These are phyloP conservation scores for Fusarium stilboides DNA, from an alignment of 2,329 filamentous ascomycete species.

Conservation along the genomic window DNA sequence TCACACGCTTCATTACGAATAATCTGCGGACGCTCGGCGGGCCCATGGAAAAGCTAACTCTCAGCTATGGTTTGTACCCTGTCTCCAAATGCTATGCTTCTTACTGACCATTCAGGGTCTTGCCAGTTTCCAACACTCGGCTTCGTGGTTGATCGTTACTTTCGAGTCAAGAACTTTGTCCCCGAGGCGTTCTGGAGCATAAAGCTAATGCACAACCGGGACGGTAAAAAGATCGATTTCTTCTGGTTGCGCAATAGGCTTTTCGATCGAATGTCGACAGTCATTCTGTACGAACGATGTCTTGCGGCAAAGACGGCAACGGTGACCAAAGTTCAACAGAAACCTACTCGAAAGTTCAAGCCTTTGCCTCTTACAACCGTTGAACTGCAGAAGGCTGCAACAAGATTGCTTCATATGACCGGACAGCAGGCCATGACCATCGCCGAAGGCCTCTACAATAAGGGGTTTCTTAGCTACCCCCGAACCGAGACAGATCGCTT, in stretches of 20 bases:
- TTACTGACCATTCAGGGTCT: constrained; percentile 69
- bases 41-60: constrained; percentile 73
- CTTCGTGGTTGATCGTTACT: constrained; percentile 97
- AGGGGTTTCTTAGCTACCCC: constrained; percentile 97
- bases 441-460: constrained; percentile 91
- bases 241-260: constrained; percentile 85
- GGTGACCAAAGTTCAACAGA: constrained; percentile 89
- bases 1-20: constrained; percentile 89
- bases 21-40: constrained; percentile 81
- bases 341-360: constrained; percentile 94
- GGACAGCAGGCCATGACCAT: constrained; percentile 91
- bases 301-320: constrained; percentile 81
- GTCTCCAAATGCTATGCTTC: not conserved
- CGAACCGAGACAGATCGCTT: constrained; percentile 98
- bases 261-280: constrained; percentile 87
- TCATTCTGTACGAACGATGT: constrained; percentile 89
- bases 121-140: constrained; percentile 98
- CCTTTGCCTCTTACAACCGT: constrained; percentile 95
- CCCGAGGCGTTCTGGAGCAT: constrained; percentile 95
- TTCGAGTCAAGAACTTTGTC: constrained; percentile 93
- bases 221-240: constrained; percentile 86
- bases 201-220: constrained; percentile 83
- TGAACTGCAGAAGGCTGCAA: constrained; percentile 96
- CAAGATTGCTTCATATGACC: constrained; percentile 88
- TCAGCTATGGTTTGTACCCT: constrained; percentile 80